Conservation (phyloP, 805 yeast genomes). For the Candida gorgasii region DNA sequence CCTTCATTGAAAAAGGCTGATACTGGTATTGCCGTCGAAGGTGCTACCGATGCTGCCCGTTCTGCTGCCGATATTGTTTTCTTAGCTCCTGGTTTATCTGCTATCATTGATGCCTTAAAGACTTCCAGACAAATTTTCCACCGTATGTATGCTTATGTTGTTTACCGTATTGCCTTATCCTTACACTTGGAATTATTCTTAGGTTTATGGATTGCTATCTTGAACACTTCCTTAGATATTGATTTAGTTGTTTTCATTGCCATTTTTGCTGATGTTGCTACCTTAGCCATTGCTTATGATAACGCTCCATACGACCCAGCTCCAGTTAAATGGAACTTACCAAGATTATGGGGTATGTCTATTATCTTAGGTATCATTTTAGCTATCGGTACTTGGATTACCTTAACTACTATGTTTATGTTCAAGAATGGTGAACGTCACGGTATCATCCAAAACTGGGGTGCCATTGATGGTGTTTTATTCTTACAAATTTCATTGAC, state of each 20-base stretch:
- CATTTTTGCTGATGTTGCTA: conserved; percentile 95
- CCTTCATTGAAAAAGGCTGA: conserved; percentile 94
- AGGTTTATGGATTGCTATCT: conserved; percentile 95
- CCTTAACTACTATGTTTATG: conserved; percentile 90
- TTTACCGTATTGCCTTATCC: conserved; percentile 95
- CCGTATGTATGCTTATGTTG: conserved; percentile 98
- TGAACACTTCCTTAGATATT: conserved; percentile 83
- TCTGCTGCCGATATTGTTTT: conserved; percentile 96
- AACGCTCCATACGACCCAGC: conserved; percentile 91
- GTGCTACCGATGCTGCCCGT: conserved; percentile 96
- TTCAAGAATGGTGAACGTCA: conserved; percentile 56
- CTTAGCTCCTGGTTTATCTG: conserved; percentile 92
- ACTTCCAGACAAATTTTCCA: conserved; percentile 97
- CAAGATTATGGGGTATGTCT: conserved; percentile 97
- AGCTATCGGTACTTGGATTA: conserved; percentile 93
- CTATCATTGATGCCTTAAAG: conserved; percentile 88
- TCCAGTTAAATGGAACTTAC: conserved; percentile 96
- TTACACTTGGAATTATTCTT: conserved; percentile 92
- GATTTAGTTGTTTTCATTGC: conserved; percentile 95
- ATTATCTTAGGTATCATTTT: conserved; percentile 79
- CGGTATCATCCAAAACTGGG: conserved; percentile 95
- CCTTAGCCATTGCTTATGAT: conserved; percentile 95
- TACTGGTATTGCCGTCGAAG: conserved; percentile 96
- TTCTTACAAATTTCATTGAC: conserved; percentile 93
- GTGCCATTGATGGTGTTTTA: conserved; percentile 89